Base-by-base conservation (phyloP, 108 stramenopile species). In the Fistulifera solaris region DNA sequence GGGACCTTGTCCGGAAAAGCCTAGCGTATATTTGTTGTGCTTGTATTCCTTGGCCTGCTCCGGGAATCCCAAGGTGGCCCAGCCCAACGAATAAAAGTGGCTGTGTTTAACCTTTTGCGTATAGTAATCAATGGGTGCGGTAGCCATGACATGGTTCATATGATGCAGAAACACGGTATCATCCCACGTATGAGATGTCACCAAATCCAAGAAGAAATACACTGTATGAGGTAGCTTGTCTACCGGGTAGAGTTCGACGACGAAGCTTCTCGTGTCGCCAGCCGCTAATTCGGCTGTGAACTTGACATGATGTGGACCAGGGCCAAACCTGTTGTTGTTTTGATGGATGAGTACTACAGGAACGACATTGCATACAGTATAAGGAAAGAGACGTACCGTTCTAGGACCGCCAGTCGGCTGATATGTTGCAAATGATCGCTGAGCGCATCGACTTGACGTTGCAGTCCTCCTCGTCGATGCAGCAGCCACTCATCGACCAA, bases 21-120 rank as follows among this genome's bases (percentile, higher is more conserved):
- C 92, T 14, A 93, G 45, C 11, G 92, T 89, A 62, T 70, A 83
- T 45, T 76, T 50, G 12, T 67, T 67, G 57, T 93, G 92, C 25
- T 79, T 72, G 62, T 62, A 83, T 0, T 57, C 38, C 2, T 55
- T 22, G 35, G 70, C 75, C 52, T 86, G 89, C 57, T 93, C 92
- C 15, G 85, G 81, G 55, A 83, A 89, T 8, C 68, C 44, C 31
- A 87, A 35, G 21, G 48, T 54, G 1, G 56, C 55, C 11, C 56
- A 58, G 0, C 68, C 66, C n/a, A 69, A 27, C 1, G 67, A 52
- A 49, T 72, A 53, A 21, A 81, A 61, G 26, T 73, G 51, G 42
- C 64, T 41, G 11, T 27, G n/a, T 27, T 80, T 70, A 12, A 65
- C n/a, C 38, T 72, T 52, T 18, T 67, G 64, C 0, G 53, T 64